A percentile compares a stretch with the other conserved stretches of the same genome.
Conservation (phyloP, 192 early-diverging fungal species). For the Lobosporangium transversale region DNA sequence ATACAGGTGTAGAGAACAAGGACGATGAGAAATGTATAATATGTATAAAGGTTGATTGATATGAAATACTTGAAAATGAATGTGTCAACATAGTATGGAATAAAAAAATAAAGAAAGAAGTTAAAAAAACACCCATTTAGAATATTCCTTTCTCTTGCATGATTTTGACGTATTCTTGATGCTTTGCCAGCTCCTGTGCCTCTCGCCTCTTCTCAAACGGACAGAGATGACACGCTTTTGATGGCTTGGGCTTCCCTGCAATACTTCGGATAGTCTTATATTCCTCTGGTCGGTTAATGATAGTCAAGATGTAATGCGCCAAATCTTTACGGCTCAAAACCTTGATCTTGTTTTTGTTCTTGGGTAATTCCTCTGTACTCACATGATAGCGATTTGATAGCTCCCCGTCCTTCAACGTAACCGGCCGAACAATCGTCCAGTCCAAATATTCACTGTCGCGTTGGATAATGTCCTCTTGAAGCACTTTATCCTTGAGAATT, state of each 20-base stretch:
- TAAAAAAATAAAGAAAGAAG: not conserved
- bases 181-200: not conserved
- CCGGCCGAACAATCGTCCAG: conserved; percentile 56
- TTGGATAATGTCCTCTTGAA: conserved; percentile 51
- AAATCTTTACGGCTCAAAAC: conserved; percentile 46
- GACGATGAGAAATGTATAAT: not conserved
- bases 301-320: conserved; percentile 50
- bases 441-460: conserved; percentile 38
- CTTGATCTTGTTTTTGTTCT: conserved; percentile 41
- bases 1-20: too few species aligned
- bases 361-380: conserved; percentile 33
- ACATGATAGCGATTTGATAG: conserved; percentile 33
- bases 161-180: not conserved
- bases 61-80: not conserved
- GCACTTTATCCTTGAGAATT: conserved; percentile 51
- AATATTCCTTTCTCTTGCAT: not conserved
- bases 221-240: not conserved
- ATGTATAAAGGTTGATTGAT: not conserved
- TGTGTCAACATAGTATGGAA: not conserved
- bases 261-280: conserved; percentile 33
- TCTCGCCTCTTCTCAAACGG: not conserved
- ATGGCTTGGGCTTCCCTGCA: conserved; percentile 20
- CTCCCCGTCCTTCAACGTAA: conserved; percentile 46
- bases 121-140: not conserved
- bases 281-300: conserved; percentile 35